phyloP scores from a whole-genome alignment of 345 rosid genomes.

The Linum tenue region DNA sequence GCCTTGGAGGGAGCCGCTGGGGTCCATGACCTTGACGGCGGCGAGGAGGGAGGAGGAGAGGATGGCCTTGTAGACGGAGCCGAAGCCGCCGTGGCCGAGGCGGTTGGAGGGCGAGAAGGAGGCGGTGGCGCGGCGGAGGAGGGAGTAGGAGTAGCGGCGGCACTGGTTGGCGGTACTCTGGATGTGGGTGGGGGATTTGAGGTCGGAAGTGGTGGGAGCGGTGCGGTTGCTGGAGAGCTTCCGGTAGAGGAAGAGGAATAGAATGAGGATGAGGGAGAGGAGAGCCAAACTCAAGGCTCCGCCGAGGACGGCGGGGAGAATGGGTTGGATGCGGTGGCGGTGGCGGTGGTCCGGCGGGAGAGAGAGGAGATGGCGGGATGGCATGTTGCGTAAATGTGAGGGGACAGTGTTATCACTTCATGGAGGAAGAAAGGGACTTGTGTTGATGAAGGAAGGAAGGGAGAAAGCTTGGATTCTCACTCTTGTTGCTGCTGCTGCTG shows the following conservation, averaged over 20 bases:
- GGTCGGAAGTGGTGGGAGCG: constrained; percentile 1
- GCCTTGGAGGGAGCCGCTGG: constrained; percentile 50
- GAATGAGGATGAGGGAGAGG: neutral
- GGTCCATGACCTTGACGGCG: constrained; percentile 43
- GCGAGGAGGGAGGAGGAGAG: constrained; percentile 21
- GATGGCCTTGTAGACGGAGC: constrained; percentile 47
- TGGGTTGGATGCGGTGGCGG: neutral
- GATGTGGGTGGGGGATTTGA: neutral
- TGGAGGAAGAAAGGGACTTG: neutral
- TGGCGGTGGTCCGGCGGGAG: neutral
- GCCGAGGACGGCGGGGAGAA: neutral
- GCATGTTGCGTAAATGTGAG: constrained; percentile 1
- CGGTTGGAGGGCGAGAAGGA: constrained; percentile 1
- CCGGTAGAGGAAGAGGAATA: constrained; percentile 1
- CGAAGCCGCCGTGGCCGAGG: constrained; percentile 10
- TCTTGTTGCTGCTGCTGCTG: neutral
- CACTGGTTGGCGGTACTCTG: neutral
- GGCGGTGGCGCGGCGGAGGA: constrained; percentile 5
- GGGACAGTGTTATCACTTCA: neutral
- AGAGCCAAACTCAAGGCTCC: neutral
- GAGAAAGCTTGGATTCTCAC: too few species aligned
- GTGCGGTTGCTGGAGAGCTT: constrained; percentile 7
- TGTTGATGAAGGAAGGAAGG: neutral
- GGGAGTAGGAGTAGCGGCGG: constrained; percentile 3
- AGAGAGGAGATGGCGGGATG: constrained; percentile 2